A percentile compares a stretch with the other conserved stretches of the same genome.
These are phyloP conservation scores for Fomitiporia mediterranea DNA, from an alignment of 1,284 basidiomycete genomes.

Conservation along the genomic window DNA sequence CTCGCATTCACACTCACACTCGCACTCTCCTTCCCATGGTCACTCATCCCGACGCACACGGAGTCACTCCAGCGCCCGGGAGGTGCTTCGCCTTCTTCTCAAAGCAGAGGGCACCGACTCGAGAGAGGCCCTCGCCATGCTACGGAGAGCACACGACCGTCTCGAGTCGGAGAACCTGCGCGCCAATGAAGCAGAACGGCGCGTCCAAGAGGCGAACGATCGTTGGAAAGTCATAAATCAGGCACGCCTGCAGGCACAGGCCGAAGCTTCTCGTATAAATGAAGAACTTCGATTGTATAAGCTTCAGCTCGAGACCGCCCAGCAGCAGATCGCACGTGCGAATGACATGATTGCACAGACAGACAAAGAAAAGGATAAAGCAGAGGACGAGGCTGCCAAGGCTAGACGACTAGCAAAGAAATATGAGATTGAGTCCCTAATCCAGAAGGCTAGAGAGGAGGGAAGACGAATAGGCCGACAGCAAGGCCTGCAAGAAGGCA, in stretches of 20 bases:
- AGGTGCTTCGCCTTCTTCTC: slow-evolving; percentile 34
- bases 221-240: slow-evolving; percentile 38
- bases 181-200: slow-evolving; percentile 42
- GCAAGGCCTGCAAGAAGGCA: slow-evolving; percentile 37
- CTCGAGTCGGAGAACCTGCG: slow-evolving; percentile 41
- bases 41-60: slow-evolving; percentile 13
- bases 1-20: slow-evolving; percentile 3
- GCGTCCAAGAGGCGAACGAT: slow-evolving; percentile 40
- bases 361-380: slow-evolving; percentile 37
- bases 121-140: slow-evolving; percentile 35
- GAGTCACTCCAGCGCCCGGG: slow-evolving; percentile 27
- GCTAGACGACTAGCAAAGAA: slow-evolving; percentile 39
- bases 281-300: slow-evolving; percentile 44
- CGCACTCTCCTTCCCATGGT: slow-evolving; percentile 4
- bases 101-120: slow-evolving; percentile 37
- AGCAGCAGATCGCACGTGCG: slow-evolving; percentile 43
- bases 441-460: slow-evolving; percentile 40
- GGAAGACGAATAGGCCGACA: slow-evolving; percentile 38
- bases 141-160: slow-evolving; percentile 36
- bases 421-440: slow-evolving; percentile 38
- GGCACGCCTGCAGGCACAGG: slow-evolving; percentile 37
- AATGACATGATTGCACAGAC: slow-evolving; percentile 42
- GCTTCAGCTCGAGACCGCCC: slow-evolving; percentile 43
- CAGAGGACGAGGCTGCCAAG: slow-evolving; percentile 42
- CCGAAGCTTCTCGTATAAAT: slow-evolving; percentile 36